A percentile compares a stretch with the other conserved stretches of the same genome.
phyloP scores from a whole-genome alignment of 2,329 filamentous ascomycete genomes.

The Grosmannia serpens region DNA sequence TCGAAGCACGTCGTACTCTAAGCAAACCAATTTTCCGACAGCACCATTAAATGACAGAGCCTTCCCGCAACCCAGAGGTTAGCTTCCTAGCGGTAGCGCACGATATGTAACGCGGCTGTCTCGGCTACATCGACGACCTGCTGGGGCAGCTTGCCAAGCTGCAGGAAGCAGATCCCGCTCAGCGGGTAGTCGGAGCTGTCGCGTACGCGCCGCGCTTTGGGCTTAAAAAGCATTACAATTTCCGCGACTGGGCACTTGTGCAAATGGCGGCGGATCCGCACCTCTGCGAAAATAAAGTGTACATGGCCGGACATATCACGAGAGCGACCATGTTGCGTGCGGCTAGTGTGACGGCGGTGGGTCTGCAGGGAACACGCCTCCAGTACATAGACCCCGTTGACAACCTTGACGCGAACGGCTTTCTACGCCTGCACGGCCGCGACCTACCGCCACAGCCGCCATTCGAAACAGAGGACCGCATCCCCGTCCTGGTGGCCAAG shows the following conservation, averaged over 20 bases:
- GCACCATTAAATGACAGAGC: too few relatives aligned
- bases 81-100: too few relatives aligned
- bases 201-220: not conserved
- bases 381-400: not conserved
- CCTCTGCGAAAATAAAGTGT: not conserved
- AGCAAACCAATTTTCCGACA: too few relatives aligned
- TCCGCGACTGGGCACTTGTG: not conserved
- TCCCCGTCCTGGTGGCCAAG: not conserved
- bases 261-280: not conserved
- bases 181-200: not conserved
- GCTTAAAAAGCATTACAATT: not conserved
- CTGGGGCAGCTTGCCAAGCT: not conserved
- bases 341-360: not conserved
- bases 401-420: not conserved
- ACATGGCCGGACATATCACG: not conserved
- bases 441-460: not conserved
- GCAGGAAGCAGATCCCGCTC: not conserved
- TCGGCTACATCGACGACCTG: not conserved
- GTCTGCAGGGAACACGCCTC: not conserved
- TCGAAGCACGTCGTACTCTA: too few relatives aligned
- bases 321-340: not conserved
- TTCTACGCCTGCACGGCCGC: not conserved
- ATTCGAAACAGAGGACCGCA: not conserved
- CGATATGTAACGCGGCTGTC: not conserved
- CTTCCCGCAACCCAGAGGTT: too few relatives aligned